Evolutionary conservation across 352 stramenopile species (phyloP), one percentile per base, ranked within the genome.

Genomic region (Pythium phragmiticola): DNA sequence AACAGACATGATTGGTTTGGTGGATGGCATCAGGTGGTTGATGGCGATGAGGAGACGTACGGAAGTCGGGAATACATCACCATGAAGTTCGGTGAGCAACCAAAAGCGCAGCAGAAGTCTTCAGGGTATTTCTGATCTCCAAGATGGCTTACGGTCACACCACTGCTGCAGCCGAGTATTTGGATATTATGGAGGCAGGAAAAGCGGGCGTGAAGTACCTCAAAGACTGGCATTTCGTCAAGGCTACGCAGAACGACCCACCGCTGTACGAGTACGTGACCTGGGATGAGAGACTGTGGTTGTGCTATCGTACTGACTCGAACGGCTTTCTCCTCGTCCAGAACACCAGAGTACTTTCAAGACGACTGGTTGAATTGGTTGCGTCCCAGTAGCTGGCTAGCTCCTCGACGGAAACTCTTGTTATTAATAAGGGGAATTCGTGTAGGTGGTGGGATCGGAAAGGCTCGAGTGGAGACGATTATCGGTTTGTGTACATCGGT

Each of bases 401-500:
- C 52, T 45, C 30, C 7, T 42, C 11, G n/a, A 41, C 49, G 2
- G 34, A 39, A 37, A 11, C 2, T 39, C 34, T 6, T 13, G 7
- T 39, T 5, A 30, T 8, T 50, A 8, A 50, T 33, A n/a, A n/a
- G 17, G 21, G 23, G 17, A 14, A 17, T 45, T 14, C 14, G 11
- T 7, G 12, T 26, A 93, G 83, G 84, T 90, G 79, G 77, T 91
- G 86, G 86, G 80, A 94, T 57, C 75, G 72, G 8, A 88, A 94
- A 55, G 73, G 79, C 23, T 70, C 72, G 14, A 76, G 66, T 46
- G 63, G 76, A 36, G 87, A 91, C 50, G 92, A 98, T 71, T 99
- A 98, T 76, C 88, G 92, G 52, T 99, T 99, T 63, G 91, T 98
- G 11, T 99, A 99, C 69, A 89, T 98, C 36, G 97, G 86, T 89